Evolutionary conservation across 805 yeast genomes (phyloP).

Genomic region (Candida loeiensis): DNA sequence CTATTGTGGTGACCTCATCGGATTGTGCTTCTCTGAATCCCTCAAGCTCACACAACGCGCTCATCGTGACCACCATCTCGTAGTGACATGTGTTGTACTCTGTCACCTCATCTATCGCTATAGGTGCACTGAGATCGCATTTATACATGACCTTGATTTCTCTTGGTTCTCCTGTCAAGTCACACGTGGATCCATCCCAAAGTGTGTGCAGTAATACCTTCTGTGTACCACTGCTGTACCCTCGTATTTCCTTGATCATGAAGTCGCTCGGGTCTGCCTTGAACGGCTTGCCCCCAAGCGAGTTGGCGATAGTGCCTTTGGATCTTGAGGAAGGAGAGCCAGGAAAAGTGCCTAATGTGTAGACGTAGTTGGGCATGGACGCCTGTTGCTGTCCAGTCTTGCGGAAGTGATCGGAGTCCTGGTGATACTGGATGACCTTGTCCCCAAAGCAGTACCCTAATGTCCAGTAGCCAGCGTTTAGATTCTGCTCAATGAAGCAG

Average conservation of each 20-base stretch:
- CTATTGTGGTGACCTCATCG: not conserved
- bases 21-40: constrained; percentile 22
- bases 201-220: constrained; percentile 37
- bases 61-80: constrained; percentile 47
- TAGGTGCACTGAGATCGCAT: constrained; percentile 41
- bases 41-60: constrained; percentile 44
- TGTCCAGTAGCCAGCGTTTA: constrained; percentile 50
- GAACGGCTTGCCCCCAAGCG: not conserved
- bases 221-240: constrained; percentile 16
- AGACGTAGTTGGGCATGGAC: constrained; percentile 29
- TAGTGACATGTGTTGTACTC: constrained; percentile 61
- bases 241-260: not conserved
- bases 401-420: constrained; percentile 20
- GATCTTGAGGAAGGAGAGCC: constrained; percentile 13
- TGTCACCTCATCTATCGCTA: constrained; percentile 30
- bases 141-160: constrained; percentile 52
- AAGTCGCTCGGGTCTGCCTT: not conserved
- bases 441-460: constrained; percentile 49
- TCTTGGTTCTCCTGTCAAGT: constrained; percentile 51
- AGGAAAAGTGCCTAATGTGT: constrained; percentile 35
- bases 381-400: constrained; percentile 29
- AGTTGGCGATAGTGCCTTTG: not conserved
- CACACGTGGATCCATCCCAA: constrained; percentile 54
- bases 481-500: constrained; percentile 24
- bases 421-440: constrained; percentile 49